Base-by-base conservation (phyloP, 1,284 basidiomycete genomes). In the Caloboletus inedulis region DNA sequence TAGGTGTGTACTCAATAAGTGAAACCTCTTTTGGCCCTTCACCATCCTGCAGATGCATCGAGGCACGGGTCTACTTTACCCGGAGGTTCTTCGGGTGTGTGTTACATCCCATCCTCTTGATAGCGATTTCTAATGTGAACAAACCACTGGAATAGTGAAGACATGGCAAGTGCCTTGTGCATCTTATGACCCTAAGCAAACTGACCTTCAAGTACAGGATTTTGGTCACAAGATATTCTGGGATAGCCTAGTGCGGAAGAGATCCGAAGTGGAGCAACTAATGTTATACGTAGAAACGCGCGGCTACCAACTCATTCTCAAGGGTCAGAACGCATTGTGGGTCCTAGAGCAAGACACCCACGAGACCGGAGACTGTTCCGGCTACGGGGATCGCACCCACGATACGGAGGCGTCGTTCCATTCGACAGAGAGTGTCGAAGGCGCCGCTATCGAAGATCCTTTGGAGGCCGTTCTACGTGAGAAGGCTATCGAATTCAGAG, bases 11-110 rank as follows among this genome's bases (percentile, higher is more conserved):
- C 41, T n/a, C 39, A 9, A n/a, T 19, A 9, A 29, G 19, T 7
- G 33, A 2, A 27, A 10, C 2, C 4, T 21, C 9, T 31, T 43
- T 34, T 30, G 34, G 3, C 13, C 7, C 5, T 40, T 53, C 33
- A 56, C 27, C 19, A 30, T 35, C 34, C 34, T 36, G 1, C 49
- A 73, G 72, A 34, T 72, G 72, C 40, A 72, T 73, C 40, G 59
- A 64, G 44, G 70, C 70, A 7, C 62, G 70, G 14, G 57, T 63
- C 14, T 72, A 65, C 55, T 73, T 72, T 51, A 65, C 70, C 12
- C 66, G 68, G 51, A 64, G 65, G 13, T 73, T 73, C 55, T 73
- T 73, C 40, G 70, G 67, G 72, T 73, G 48, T 34, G 69, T 60
- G 25, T 29, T 21, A 21, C n/a, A 7, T 18, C 27, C 2, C 12